A percentile compares a stretch with the other conserved stretches of the same genome.
Conservation (phyloP, 176 grass and related monocot genomes). For the Saccharum officinarum region DNA sequence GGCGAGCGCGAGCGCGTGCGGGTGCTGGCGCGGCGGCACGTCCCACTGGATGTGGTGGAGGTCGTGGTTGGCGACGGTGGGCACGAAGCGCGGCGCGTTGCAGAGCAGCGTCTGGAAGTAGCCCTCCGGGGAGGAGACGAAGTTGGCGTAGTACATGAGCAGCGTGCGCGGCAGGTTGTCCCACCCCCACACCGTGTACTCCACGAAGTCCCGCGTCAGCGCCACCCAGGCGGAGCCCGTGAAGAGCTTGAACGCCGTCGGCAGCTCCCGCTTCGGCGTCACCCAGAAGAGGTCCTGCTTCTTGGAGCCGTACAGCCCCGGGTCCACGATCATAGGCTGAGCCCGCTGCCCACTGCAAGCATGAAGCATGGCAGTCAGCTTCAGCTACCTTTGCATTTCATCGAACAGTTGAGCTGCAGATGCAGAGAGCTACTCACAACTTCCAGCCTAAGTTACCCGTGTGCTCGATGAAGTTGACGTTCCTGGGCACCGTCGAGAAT, state of each 20-base stretch:
- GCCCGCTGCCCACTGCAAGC: conserved; percentile 48
- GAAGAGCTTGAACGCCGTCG: conserved; percentile 83
- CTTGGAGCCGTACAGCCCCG: conserved; percentile 57
- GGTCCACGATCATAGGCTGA: conserved; percentile 74
- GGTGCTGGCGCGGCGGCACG: conserved; percentile 81
- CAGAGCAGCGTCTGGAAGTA: conserved; percentile 98
- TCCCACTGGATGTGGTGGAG: conserved; percentile 97
- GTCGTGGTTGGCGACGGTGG: conserved; percentile 85
- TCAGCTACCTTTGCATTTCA: background rate
- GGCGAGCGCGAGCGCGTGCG: conserved; percentile 50
- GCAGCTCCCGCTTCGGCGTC: conserved; percentile 47
- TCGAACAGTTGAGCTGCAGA: background rate
- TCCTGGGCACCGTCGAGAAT: conserved; percentile 65
- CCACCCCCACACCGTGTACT: conserved; percentile 92
- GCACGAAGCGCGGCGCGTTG: conserved; percentile 65
- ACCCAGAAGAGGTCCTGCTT: conserved; percentile 86
- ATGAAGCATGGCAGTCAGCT: background rate
- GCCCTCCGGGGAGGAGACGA: conserved; percentile 88
- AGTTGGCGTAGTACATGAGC: conserved; percentile 99
- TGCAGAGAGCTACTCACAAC: conserved; percentile 45
- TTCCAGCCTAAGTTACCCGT: conserved; percentile 87
- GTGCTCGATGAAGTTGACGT: conserved; percentile 91
- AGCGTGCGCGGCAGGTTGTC: conserved; percentile 91
- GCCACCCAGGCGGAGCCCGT: conserved; percentile 92
- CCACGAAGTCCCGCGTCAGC: conserved; percentile 66